These are phyloP conservation scores for Lolium multiflorum DNA, from an alignment of 176 grass and related monocot genomes.

Conservation along the genomic window DNA sequence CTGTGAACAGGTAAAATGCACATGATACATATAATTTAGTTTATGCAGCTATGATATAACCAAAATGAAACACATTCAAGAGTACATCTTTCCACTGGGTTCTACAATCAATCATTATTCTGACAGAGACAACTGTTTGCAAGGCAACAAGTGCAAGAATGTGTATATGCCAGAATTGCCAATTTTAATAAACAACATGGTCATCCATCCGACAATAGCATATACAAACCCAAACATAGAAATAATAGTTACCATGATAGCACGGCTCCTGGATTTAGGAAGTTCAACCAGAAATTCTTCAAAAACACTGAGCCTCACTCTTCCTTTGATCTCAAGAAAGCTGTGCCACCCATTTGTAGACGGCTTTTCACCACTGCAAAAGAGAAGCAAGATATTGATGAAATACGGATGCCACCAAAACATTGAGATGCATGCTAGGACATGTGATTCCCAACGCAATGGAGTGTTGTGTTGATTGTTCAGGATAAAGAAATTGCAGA, in stretches of 20 bases:
- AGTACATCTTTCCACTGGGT: conserved; percentile 18
- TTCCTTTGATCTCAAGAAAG: conserved; percentile 86
- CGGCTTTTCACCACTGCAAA: conserved; percentile 77
- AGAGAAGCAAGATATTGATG: not conserved
- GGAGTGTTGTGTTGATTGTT: not conserved
- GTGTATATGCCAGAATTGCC: not conserved
- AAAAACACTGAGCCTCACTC: conserved; percentile 64
- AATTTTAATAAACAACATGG: not conserved
- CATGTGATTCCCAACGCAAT: conserved; percentile 9
- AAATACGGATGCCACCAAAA: conserved; percentile 22
- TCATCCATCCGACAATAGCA: conserved; percentile 7
- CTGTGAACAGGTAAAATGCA: too few species aligned
- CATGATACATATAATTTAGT: not conserved
- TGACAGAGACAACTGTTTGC: not conserved
- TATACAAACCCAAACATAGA: conserved; percentile 17
- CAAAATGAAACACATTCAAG: conserved; percentile 24
- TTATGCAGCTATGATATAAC: conserved; percentile 20
- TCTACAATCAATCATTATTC: conserved; percentile 27
- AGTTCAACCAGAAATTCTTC: conserved; percentile 80
- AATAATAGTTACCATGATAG: conserved; percentile 63
- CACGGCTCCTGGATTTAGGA: conserved; percentile 67
- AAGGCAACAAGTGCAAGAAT: conserved; percentile 12
- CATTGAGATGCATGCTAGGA: conserved; percentile 14
- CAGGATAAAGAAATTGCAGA: conserved; percentile 9
- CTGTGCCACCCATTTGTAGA: conserved; percentile 70